phyloP scores from a whole-genome alignment of 192 early-diverging fungal genomes.

The Lobulomyces angularis region DNA sequence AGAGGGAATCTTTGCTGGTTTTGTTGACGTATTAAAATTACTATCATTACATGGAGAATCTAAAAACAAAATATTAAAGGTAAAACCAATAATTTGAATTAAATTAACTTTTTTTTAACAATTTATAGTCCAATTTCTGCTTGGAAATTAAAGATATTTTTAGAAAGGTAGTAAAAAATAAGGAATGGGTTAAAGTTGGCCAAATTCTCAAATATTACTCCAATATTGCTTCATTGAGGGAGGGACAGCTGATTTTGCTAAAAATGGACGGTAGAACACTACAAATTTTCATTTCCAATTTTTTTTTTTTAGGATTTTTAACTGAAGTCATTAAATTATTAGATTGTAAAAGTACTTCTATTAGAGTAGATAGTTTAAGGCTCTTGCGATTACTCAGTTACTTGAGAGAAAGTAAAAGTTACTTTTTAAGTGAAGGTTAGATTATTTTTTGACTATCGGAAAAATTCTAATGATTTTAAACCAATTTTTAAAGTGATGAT shows the following conservation, averaged over 20 bases:
- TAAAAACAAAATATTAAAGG: conserved; percentile 14
- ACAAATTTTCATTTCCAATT: neutral
- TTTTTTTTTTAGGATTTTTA: conserved; percentile 13
- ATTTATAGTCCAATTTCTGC: neutral
- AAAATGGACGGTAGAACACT: conserved; percentile 9
- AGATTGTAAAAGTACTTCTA: neutral
- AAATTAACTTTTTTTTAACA: neutral
- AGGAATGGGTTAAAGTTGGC: conserved; percentile 9
- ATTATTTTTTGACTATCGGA: conserved; percentile 2
- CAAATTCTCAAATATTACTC: conserved; percentile 8
- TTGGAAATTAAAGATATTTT: conserved; percentile 1
- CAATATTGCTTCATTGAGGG: conserved; percentile 7
- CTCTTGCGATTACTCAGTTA: conserved; percentile 18
- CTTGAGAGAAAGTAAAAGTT: conserved; percentile 20
- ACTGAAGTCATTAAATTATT: conserved; percentile 10
- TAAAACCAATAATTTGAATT: conserved; percentile 3
- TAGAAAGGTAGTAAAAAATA: conserved; percentile 6
- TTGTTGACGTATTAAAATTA: conserved; percentile 14
- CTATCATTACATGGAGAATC: conserved; percentile 14
- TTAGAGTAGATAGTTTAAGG: conserved; percentile 7
- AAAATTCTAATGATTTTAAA: too few relatives aligned
- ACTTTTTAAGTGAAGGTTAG: conserved; percentile 18
- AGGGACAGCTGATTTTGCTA: conserved; percentile 16
- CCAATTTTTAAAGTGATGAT: too few relatives aligned
- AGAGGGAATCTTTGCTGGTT: conserved; percentile 8